Evolutionary conservation across 2,329 filamentous ascomycete genomes (phyloP).

Genomic region (Hortaea werneckii): DNA sequence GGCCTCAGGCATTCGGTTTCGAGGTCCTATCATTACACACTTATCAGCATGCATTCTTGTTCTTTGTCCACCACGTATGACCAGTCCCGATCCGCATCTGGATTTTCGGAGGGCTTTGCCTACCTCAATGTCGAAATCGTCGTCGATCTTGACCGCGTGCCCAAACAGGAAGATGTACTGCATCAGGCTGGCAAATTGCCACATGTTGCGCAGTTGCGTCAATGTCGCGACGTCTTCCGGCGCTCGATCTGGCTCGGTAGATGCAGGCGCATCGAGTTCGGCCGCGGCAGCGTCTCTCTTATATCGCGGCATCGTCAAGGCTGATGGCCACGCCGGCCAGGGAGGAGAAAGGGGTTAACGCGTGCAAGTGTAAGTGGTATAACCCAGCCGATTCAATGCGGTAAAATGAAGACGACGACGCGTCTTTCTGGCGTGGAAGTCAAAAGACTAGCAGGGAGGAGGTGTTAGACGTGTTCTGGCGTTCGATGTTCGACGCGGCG

Average conservation of each 20-base stretch:
- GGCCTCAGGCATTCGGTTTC: constrained; percentile 82
- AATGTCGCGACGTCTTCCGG: constrained; percentile 39
- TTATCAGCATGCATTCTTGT: constrained; percentile 1
- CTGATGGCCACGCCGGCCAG: no score
- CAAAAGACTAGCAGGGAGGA: no score
- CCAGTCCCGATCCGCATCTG: neutral
- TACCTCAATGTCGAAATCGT: constrained; percentile 85
- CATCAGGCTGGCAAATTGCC: constrained; percentile 89
- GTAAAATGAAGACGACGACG: no score
- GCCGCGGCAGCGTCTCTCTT: constrained; percentile 47
- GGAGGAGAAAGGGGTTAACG: no score
- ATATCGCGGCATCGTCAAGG: constrained; percentile 40
- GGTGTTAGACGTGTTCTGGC: no score
- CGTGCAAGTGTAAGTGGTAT: no score
- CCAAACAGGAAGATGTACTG: constrained; percentile 94
- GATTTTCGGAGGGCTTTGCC: constrained; percentile 9
- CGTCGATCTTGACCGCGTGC: constrained; percentile 77
- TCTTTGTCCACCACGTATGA: neutral
- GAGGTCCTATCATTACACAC: constrained; percentile 53
- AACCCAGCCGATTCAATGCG: no score
- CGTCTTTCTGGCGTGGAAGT: no score
- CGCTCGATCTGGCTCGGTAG: constrained; percentile 12
- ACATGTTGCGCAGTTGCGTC: constrained; percentile 70
- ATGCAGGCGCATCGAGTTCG: constrained; percentile 29
- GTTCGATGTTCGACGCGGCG: no score